Base-by-base conservation (phyloP, 2,329 filamentous ascomycete genomes). In the Chrysoporthe cubensis region DNA sequence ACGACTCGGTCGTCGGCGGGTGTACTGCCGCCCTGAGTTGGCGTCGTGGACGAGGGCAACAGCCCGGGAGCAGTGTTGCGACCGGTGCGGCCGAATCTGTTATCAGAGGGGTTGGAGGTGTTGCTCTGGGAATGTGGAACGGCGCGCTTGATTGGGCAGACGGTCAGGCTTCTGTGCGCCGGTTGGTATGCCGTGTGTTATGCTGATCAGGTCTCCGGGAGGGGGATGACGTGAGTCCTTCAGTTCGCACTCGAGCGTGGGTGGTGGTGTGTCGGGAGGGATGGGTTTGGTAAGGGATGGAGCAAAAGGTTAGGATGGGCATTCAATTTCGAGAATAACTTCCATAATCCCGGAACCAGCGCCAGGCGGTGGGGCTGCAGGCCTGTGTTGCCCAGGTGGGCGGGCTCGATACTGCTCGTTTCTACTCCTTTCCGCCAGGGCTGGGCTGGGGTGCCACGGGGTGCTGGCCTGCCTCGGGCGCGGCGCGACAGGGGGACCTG, bases 321-420 rank as follows among this genome's bases (percentile, higher is more conserved):
- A 60, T 60, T 61, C 59, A 61, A 46, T 46, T 48, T 61, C 59
- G 59, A 61, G 59, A 61, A 61, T 46, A 42, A 48, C 59, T 48
- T 37, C 59, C 59, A 61, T 61, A 43, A 32, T 61, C 26, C 59
- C 59, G 26, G 59, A 43, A 60, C 44, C 21, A 37, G 21, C 21
- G 57, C 40, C 42, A 60, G 43, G 59, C 43, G 37, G 59, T 48
- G 43, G 59, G 43, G 40, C 59, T 18, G 11, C 43, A 43, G 21
- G 50, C 50, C 50, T 16, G 26, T 54, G 26, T 18, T 32, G 50
- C 56, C 34, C 56, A 58, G 56, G 7, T 14, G 21, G 34, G 56
- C 37, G 56, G 56, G 56, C 34, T 42, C 14, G 16, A 42, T n/a
- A 40, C 56, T 58, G 56, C 16, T 54, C 50, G 21, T 54, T 54